These are phyloP conservation scores for Marasmius fiardii DNA, from an alignment of 1,284 basidiomycete genomes.

Conservation along the genomic window DNA sequence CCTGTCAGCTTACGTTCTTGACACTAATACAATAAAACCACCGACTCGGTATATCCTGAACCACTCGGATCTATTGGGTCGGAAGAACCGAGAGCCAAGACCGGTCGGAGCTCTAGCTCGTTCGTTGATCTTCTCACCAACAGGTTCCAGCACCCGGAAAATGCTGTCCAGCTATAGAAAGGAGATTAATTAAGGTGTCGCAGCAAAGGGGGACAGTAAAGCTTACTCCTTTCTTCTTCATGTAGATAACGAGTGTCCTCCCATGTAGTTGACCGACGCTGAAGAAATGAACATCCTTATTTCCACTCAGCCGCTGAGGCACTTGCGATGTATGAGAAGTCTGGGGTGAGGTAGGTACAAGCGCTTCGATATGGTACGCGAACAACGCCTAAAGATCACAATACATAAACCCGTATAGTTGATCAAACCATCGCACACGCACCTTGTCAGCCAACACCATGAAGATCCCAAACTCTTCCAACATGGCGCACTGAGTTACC, in stretches of 20 bases:
- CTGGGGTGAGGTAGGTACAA: conserved; percentile 83
- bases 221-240: conserved; percentile 91
- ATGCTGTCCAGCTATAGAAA: conserved; percentile 71
- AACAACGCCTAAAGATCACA: conserved; percentile 53
- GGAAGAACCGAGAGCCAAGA: conserved; percentile 69
- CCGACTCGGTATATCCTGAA: conserved; percentile 76
- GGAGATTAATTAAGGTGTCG: background rate
- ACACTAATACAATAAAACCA: conserved; percentile 1
- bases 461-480: conserved; percentile 95
- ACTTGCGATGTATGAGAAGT: conserved; percentile 61
- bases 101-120: conserved; percentile 62
- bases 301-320: conserved; percentile 86
- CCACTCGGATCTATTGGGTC: conserved; percentile 83
- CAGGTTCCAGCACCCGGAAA: conserved; percentile 92
- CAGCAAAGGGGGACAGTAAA: background rate
- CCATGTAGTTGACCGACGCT: conserved; percentile 83
- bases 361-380: conserved; percentile 92
- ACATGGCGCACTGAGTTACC: conserved; percentile 92
- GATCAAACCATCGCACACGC: background rate
- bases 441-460: conserved; percentile 92
- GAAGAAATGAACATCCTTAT: conserved; percentile 93
- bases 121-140: conserved; percentile 82
- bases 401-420: background rate
- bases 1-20: background rate
- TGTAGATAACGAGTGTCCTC: conserved; percentile 89